These are phyloP conservation scores for Agaricus subrufescens DNA, from an alignment of 768 basidiomycete genomes.

Conservation along the genomic window DNA sequence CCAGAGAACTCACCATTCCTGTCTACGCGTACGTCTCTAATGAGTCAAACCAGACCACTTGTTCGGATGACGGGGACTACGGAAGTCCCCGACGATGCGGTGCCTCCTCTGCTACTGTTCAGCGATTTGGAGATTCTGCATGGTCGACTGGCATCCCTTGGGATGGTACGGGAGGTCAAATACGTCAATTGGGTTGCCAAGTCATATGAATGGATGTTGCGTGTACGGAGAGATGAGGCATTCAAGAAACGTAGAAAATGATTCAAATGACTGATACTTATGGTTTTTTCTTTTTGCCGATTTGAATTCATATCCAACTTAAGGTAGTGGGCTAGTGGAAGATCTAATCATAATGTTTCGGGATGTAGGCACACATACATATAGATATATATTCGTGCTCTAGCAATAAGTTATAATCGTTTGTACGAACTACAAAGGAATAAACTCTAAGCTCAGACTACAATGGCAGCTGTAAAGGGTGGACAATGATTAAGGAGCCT, in stretches of 20 bases:
- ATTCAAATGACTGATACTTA: too few relatives aligned
- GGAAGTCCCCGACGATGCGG: conserved; percentile 67
- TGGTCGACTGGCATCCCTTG: conserved; percentile 53
- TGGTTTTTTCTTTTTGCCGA: too few relatives aligned
- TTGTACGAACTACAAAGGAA: too few relatives aligned
- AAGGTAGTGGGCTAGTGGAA: too few relatives aligned
- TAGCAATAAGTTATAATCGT: too few relatives aligned
- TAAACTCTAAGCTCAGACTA: too few relatives aligned
- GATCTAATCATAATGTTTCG: too few relatives aligned
- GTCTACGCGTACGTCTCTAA: conserved; percentile 54
- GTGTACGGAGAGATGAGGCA: conserved; percentile 48
- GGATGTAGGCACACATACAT: too few relatives aligned
- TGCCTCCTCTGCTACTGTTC: conserved; percentile 79
- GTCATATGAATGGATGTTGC: conserved; percentile 67
- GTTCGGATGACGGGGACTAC: conserved; percentile 61
- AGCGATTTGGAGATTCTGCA: conserved; percentile 77
- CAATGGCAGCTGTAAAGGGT: too few relatives aligned
- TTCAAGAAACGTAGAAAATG: background rate
- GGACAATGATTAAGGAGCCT: too few relatives aligned
- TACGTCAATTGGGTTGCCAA: conserved; percentile 73
- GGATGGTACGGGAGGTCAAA: conserved; percentile 43
- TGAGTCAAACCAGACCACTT: conserved; percentile 48
- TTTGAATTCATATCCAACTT: too few relatives aligned
- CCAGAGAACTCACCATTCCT: conserved; percentile 43
- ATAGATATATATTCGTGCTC: too few relatives aligned